These are phyloP conservation scores for Mycena sanguinolenta DNA, from an alignment of 768 basidiomycete genomes.

Conservation along the genomic window DNA sequence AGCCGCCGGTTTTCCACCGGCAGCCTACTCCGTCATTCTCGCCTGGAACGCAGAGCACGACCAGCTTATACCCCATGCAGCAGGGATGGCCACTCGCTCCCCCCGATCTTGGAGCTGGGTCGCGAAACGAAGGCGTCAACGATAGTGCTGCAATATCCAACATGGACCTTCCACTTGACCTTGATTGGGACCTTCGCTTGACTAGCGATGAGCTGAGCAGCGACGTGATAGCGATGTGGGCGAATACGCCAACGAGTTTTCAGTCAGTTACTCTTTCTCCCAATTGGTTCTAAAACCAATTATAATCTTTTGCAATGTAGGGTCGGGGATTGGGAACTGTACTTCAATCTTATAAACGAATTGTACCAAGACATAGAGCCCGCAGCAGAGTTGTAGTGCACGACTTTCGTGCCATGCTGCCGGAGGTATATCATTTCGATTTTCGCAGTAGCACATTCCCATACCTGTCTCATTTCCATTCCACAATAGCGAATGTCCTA, in stretches of 20 bases:
- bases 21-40: neutral
- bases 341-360: neutral
- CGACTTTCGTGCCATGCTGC: too few relatives aligned
- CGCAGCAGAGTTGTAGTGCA: too few relatives aligned
- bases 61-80: constrained; percentile 25
- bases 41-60: neutral
- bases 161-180: neutral
- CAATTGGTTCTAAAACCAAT: too few relatives aligned
- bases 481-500: too few relatives aligned
- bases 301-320: neutral
- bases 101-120: constrained; percentile 14
- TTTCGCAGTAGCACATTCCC: too few relatives aligned
- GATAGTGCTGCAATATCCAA: neutral
- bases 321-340: neutral
- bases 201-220: neutral
- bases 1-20: constrained; percentile 1
- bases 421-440: too few relatives aligned
- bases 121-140: neutral
- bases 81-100: constrained; percentile 2
- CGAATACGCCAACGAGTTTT: neutral
- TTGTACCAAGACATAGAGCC: neutral
- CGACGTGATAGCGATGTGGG: neutral
- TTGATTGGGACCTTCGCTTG: neutral
- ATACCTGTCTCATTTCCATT: too few relatives aligned
- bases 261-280: neutral